Conservation (phyloP, 2,329 filamentous ascomycete species). For the Trichophyton verrucosum region DNA sequence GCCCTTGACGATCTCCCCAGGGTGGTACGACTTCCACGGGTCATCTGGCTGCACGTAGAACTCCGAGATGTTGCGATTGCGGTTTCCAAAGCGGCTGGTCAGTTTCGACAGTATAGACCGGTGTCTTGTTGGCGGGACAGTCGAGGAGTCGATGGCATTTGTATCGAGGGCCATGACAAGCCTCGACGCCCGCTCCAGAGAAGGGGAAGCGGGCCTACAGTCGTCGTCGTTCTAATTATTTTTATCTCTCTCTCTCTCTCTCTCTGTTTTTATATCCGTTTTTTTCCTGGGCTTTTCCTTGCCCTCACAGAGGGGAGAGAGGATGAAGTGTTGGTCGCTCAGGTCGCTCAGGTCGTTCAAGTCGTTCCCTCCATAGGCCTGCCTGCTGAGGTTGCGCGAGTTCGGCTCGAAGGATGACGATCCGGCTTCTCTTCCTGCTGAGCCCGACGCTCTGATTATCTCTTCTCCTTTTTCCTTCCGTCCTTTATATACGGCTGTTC, state of each 20-base stretch:
- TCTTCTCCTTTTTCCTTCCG: no score
- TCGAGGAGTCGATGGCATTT: constrained; percentile 21
- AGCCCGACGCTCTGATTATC: background rate
- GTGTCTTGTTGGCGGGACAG: constrained; percentile 29
- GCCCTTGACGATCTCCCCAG: constrained; percentile 50
- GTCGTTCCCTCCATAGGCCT: background rate
- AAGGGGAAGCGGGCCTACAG: background rate
- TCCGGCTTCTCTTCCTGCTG: background rate
- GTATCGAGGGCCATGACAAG: constrained; percentile 33
- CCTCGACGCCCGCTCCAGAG: background rate
- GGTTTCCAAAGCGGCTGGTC: constrained; percentile 41
- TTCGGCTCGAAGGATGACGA: background rate
- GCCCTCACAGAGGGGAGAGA: background rate
- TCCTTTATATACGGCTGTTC: no score
- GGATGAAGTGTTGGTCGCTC: background rate
- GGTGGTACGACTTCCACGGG: constrained; percentile 49
- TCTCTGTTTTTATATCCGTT: background rate
- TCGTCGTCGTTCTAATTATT: background rate
- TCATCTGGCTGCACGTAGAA: constrained; percentile 52
- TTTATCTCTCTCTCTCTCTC: no score
- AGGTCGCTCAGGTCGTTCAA: background rate
- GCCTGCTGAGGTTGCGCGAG: background rate
- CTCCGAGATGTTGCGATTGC: constrained; percentile 46
- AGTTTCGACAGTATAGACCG: constrained; percentile 42
- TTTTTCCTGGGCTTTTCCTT: background rate